Conservation (phyloP, 176 grass and related monocot species). For the Guadua angustifolia region DNA sequence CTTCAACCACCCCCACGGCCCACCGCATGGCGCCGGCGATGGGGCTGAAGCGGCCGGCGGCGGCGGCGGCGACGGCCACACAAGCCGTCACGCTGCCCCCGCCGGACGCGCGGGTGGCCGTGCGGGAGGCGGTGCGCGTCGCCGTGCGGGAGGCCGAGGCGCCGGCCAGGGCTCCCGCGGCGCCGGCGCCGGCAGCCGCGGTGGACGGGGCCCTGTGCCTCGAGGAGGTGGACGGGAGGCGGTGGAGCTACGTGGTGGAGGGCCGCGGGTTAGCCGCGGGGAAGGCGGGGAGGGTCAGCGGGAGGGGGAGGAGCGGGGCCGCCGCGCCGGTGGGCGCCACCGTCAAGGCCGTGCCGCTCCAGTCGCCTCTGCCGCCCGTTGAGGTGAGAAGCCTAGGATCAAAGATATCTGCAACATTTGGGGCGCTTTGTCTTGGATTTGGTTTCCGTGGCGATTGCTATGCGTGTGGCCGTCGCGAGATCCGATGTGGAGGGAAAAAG, state of each 20-base stretch:
- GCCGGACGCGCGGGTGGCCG: slow-evolving; percentile 42
- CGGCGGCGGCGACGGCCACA: slow-evolving; percentile 62
- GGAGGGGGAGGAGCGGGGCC: slow-evolving; percentile 12
- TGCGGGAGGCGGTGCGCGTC: slow-evolving; percentile 62
- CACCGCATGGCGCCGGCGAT: slow-evolving; percentile 72
- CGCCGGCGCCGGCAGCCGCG: slow-evolving; percentile 32
- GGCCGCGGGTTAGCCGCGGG: slow-evolving; percentile 29
- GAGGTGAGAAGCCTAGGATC: slow-evolving; percentile 55
- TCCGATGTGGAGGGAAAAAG: not conserved
- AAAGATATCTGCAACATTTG: not conserved
- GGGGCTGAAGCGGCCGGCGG: slow-evolving; percentile 67
- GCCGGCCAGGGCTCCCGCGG: slow-evolving; percentile 43
- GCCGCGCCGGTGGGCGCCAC: slow-evolving; percentile 39
- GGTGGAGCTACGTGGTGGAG: slow-evolving; percentile 84
- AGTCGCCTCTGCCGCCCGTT: slow-evolving; percentile 70
- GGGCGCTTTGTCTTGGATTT: not conserved
- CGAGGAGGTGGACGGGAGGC: slow-evolving; percentile 92
- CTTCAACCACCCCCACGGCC: slow-evolving; percentile 35
- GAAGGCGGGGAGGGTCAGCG: slow-evolving; percentile 41
- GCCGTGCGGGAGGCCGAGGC: slow-evolving; percentile 48
- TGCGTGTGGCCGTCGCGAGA: not conserved
- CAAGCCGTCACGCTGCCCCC: slow-evolving; percentile 58
- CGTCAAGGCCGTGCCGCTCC: slow-evolving; percentile 72
- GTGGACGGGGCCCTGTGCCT: slow-evolving; percentile 65
- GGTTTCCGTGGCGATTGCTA: slow-evolving; percentile 15